These are phyloP conservation scores for Daedalea quercina DNA, from an alignment of 768 basidiomycete genomes.

Conservation along the genomic window DNA sequence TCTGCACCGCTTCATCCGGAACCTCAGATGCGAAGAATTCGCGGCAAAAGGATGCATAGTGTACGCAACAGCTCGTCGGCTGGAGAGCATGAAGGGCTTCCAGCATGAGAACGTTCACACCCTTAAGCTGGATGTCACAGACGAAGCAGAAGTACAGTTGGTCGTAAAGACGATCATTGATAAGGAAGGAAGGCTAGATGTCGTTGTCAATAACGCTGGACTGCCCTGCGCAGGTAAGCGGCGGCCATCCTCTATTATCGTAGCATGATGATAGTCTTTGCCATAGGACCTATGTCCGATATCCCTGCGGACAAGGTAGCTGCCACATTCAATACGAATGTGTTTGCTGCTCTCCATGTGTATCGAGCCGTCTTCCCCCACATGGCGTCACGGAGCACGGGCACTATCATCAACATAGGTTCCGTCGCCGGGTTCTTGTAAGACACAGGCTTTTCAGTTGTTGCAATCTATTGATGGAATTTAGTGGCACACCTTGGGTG, in stretches of 20 bases:
- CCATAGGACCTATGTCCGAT: conserved; percentile 42
- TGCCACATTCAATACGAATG: conserved; percentile 58
- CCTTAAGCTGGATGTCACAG: conserved; percentile 55
- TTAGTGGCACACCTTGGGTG: conserved; percentile 68
- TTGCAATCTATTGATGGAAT: conserved; percentile 1
- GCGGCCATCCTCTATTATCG: too few species aligned
- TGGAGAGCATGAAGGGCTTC: conserved; percentile 56
- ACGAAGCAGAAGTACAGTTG: conserved; percentile 45
- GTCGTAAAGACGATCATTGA: conserved; percentile 47
- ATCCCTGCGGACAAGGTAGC: conserved; percentile 46
- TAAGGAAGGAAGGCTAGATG: conserved; percentile 57
- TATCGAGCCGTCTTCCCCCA: conserved; percentile 58
- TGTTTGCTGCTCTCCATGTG: conserved; percentile 51
- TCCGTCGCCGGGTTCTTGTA: conserved; percentile 60
- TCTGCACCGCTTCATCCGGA: neutral
- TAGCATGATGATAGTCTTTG: too few species aligned
- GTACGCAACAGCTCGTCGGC: conserved; percentile 65
- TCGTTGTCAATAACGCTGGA: conserved; percentile 78
- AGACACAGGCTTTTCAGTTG: conserved; percentile 19
- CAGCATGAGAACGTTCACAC: conserved; percentile 36
- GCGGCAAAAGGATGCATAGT: conserved; percentile 61
- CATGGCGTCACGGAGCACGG: conserved; percentile 59
- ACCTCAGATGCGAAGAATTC: conserved; percentile 58
- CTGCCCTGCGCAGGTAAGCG: conserved; percentile 34
- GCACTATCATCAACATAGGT: conserved; percentile 70